Evolutionary conservation across 352 stramenopile species (phyloP).

Genomic region (Phytophthora citrophthora): DNA sequence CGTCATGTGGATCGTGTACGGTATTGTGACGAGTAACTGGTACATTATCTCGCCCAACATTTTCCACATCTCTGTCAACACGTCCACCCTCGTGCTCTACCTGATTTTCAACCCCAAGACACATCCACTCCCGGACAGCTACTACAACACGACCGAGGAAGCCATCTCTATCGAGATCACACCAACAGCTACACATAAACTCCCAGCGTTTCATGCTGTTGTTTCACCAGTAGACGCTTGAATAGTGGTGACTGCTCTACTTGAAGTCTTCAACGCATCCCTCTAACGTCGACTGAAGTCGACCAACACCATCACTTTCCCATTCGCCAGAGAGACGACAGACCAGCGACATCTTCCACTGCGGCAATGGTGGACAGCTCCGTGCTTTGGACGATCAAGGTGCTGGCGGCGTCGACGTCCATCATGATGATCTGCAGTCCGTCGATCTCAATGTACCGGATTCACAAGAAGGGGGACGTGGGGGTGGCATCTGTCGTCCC

Average conservation of each 20-base stretch:
- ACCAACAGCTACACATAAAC: neutral
- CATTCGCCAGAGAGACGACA: neutral
- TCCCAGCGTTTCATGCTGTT: conserved; percentile 3
- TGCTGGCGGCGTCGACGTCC: conserved; percentile 32
- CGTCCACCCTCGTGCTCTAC: conserved; percentile 32
- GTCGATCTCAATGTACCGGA: conserved; percentile 40
- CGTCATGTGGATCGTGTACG: conserved; percentile 50
- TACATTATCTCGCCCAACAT: conserved; percentile 32
- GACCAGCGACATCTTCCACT: neutral
- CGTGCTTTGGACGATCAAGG: conserved; percentile 29
- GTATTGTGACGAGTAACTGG: conserved; percentile 29
- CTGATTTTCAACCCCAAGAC: conserved; percentile 28
- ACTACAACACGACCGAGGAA: neutral
- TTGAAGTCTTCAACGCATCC: conserved; percentile 13
- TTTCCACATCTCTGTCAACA: conserved; percentile 20
- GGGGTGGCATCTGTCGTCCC: conserved; percentile 43
- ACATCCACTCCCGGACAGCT: conserved; percentile 12
- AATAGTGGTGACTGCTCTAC: neutral
- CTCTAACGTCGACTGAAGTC: conserved; percentile 8
- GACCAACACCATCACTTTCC: conserved; percentile 11
- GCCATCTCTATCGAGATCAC: conserved; percentile 8
- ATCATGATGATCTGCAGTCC: conserved; percentile 50
- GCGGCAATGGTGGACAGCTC: conserved; percentile 17
- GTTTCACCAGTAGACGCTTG: conserved; percentile 4
- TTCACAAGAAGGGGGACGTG: conserved; percentile 42